Evolutionary conservation across 1,139 yeast genomes (phyloP).

Genomic region (Yamadazyma diospyri): DNA sequence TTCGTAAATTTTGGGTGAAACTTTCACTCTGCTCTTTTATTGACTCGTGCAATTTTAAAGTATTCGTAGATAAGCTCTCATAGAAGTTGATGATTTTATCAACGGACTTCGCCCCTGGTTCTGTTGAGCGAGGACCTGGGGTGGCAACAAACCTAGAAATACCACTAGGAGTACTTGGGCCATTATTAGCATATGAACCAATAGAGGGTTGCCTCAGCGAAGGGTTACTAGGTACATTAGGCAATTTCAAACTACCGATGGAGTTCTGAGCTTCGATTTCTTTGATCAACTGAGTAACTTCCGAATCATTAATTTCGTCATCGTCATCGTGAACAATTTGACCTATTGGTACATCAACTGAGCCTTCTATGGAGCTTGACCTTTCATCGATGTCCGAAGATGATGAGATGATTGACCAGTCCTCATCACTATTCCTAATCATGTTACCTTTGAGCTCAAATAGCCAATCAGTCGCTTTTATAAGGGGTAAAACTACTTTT

Average conservation of each 20-base stretch:
- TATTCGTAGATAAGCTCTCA: slow-evolving; percentile 22
- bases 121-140: not conserved
- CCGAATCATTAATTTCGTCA: slow-evolving; percentile 3
- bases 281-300: slow-evolving; percentile 6
- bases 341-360: not conserved
- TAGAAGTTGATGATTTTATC: slow-evolving; percentile 22
- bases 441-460: no score
- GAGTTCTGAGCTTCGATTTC: slow-evolving; percentile 4
- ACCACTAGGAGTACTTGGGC: not conserved
- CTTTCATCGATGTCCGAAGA: slow-evolving; percentile 40
- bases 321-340: not conserved
- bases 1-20: slow-evolving; percentile 14
- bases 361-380: slow-evolving; percentile 16
- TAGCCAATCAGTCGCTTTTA: no score
- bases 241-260: slow-evolving; percentile 18
- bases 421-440: slow-evolving; percentile 26
- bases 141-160: not conserved
- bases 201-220: slow-evolving; percentile 2
- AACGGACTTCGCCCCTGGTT: slow-evolving; percentile 8
- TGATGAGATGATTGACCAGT: slow-evolving; percentile 46
- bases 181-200: not conserved
- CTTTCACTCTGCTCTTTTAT: slow-evolving; percentile 25
- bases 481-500: no score
- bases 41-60: slow-evolving; percentile 20
- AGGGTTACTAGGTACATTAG: slow-evolving; percentile 7